Conservation (phyloP, 2,329 filamentous ascomycete species). For the Venturia aucupariae region DNA sequence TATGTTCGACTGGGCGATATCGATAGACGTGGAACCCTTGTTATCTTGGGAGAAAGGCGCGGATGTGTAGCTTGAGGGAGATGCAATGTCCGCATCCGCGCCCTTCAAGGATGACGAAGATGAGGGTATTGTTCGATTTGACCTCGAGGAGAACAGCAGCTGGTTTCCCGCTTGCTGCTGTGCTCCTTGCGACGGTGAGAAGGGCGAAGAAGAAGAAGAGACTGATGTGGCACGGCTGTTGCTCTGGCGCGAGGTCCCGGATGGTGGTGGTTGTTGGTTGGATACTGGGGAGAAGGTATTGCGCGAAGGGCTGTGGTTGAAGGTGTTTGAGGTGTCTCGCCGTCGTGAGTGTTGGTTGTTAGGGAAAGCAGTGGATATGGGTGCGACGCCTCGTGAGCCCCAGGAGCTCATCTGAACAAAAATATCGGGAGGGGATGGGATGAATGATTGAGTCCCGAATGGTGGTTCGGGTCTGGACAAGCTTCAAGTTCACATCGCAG, state of each 20-base stretch:
- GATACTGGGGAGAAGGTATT: conserved; percentile 41
- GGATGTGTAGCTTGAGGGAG: conserved; percentile 40
- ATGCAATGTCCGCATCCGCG: conserved; percentile 30
- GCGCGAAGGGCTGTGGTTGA: conserved; percentile 37
- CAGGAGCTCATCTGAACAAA: conserved; percentile 41
- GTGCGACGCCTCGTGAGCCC: conserved; percentile 48
- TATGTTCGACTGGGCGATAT: conserved; percentile 89
- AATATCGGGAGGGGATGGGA: conserved; percentile 29
- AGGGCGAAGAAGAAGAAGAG: conserved; percentile 46
- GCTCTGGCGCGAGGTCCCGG: conserved; percentile 36
- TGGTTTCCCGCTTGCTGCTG: conserved; percentile 44
- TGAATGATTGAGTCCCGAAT: conserved; percentile 19
- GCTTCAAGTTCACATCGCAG: background rate
- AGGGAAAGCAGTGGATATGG: conserved; percentile 45
- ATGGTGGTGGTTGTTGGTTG: conserved; percentile 16
- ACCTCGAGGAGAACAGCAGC: conserved; percentile 47
- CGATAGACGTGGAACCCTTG: conserved; percentile 66
- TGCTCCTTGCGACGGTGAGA: conserved; percentile 46
- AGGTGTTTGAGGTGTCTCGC: conserved; percentile 20
- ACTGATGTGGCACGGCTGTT: conserved; percentile 45
- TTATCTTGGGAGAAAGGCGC: conserved; percentile 30
- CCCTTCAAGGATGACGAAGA: conserved; percentile 33
- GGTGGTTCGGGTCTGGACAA: background rate
- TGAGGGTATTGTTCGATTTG: conserved; percentile 44
- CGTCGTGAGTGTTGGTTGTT: conserved; percentile 25